These are phyloP conservation scores for Thelonectria discophora DNA, from an alignment of 2,329 filamentous ascomycete genomes.

Conservation along the genomic window DNA sequence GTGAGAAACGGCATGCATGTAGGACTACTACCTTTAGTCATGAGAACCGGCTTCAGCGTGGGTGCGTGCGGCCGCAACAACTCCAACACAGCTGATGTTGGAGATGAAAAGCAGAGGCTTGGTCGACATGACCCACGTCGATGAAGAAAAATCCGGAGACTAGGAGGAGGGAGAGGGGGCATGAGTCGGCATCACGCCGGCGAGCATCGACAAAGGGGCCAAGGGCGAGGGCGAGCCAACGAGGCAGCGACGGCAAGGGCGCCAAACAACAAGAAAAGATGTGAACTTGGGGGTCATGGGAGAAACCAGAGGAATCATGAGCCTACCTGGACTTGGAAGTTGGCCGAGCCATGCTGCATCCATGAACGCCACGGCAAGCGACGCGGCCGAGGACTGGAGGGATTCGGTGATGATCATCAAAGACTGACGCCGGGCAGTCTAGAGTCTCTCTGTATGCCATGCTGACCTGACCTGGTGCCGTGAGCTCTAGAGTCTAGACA, in stretches of 20 bases:
- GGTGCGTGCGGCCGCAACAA: slow-evolving; percentile 24
- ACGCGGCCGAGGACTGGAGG: not conserved
- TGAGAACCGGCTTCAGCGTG: slow-evolving; percentile 34
- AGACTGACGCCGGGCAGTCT: not conserved
- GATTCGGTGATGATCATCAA: not conserved
- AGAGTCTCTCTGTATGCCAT: not conserved
- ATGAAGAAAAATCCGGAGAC: slow-evolving; percentile 22
- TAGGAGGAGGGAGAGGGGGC: slow-evolving; percentile 13
- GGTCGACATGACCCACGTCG: slow-evolving; percentile 31
- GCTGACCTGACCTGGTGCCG: slow-evolving; percentile 3
- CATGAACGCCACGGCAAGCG: not conserved
- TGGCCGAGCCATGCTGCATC: not conserved
- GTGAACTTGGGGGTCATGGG: not conserved
- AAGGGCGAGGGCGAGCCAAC: not conserved
- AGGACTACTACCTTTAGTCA: slow-evolving; percentile 40
- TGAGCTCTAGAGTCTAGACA: slow-evolving; percentile 5
- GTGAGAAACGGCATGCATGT: slow-evolving; percentile 6
- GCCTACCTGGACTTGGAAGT: slow-evolving; percentile 10
- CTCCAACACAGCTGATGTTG: slow-evolving; percentile 20
- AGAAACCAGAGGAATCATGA: slow-evolving; percentile 1
- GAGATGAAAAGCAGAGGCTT: slow-evolving; percentile 22
- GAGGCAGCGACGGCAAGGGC: not conserved
- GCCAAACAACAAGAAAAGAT: not conserved
- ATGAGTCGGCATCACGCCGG: not conserved
- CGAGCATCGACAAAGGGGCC: not conserved